Evolutionary conservation across 2,329 filamentous ascomycete genomes (phyloP).

Genomic region (Neurospora sp.): DNA sequence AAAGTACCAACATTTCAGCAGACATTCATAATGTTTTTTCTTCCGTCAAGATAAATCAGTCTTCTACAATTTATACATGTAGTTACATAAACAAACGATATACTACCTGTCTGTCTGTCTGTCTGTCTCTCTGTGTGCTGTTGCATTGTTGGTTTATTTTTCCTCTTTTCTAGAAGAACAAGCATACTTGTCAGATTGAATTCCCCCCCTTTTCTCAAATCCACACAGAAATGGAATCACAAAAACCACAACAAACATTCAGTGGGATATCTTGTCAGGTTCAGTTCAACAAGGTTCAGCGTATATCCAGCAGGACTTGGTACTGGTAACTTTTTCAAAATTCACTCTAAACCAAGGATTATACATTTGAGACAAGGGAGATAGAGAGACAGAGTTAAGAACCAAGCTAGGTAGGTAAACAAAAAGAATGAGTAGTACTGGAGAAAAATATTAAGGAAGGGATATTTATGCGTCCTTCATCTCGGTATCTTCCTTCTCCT

Average conservation of each 20-base stretch:
- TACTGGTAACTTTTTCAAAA: neutral
- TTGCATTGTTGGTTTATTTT: no score
- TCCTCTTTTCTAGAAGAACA: no score
- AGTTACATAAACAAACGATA: neutral
- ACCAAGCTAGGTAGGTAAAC: neutral
- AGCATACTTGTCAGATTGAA: no score
- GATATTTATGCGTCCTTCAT: conserved; percentile 3
- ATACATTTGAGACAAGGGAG: neutral
- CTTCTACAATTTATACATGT: neutral
- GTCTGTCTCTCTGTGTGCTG: neutral
- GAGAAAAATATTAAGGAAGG: neutral
- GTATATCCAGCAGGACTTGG: neutral
- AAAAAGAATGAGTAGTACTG: neutral
- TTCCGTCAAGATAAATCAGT: neutral
- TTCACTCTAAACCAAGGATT: neutral
- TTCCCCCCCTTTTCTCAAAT: no score
- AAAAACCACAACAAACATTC: no score
- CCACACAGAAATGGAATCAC: no score
- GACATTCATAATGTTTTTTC: neutral
- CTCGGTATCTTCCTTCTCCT: conserved; percentile 3
- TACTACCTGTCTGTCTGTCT: neutral
- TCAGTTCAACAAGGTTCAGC: neutral
- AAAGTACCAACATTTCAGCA: neutral
- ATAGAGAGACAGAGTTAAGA: neutral
- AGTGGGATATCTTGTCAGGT: no score